Base-by-base conservation (phyloP, 176 grass and related monocot genomes). In the Echinochloa phyllopogon region DNA sequence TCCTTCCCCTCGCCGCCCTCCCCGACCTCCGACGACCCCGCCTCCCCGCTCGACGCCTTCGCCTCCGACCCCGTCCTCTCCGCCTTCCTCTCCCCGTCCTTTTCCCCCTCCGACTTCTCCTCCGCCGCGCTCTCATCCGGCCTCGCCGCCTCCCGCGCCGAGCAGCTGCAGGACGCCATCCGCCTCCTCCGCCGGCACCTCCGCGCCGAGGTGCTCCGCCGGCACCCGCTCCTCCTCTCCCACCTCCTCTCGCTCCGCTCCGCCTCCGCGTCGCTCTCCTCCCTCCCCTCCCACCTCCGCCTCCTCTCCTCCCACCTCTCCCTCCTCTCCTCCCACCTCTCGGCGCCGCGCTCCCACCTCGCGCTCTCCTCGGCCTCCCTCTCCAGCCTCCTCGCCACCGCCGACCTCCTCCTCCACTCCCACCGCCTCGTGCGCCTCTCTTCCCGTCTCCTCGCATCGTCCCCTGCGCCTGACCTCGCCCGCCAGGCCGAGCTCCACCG, bases 211-310 rank as follows among this genome's bases (percentile, higher is more conserved):
- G 95, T 98, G 64, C 93, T 98, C 48, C 88, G 89, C 20, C 95
- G 95, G 71, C 95, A 98, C 38, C 89, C 95, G 21, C 88, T 87
- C 33, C 93, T 98, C 56, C 93, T 98, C 14, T 91, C 95, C 8
- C 93, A 94, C 48, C 95, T 98, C 79, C 90, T 94, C 38, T 98
- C 95, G 41, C 95, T 98, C 61, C 95, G 95, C 74, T 91, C 89
- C 52, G 93, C 95, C 49, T 89, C 85, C 36, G 78, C 87, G 4
- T 95, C 92, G 64, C 92, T 98, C 71, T 88, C 91, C 55, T 82
- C 77, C 18, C 90, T 98, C 52, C 95, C 92, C 6, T 90, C 95
- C 60, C 83, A 90, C 24, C 91, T 91, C 72, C 49, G n/a, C 43
- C 65, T 91, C 49, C 93, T 98, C 47, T 90, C 86, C 53, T 93